Percentiles rank a stretch among this genome's conserved stretches.
phyloP scores from a whole-genome alignment of 345 rosid genomes.

The Atalantia buxifolia region DNA sequence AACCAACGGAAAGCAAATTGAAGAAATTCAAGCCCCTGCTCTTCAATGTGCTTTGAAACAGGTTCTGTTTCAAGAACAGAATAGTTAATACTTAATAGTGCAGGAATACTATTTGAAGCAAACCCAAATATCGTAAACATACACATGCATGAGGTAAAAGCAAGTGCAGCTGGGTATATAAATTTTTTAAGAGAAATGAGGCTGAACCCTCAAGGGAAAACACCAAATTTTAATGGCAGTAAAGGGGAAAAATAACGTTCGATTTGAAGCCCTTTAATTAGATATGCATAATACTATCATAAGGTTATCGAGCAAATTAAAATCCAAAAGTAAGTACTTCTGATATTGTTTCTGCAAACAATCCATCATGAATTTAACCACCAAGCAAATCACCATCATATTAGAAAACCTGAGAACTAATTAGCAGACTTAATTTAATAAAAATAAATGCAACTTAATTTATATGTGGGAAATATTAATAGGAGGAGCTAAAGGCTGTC shows the following conservation, averaged over 20 bases:
- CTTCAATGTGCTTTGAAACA: constrained; percentile 92
- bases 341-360: too few species aligned
- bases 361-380: not conserved
- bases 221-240: not conserved
- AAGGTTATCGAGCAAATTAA: not conserved
- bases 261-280: not conserved
- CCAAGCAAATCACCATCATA: not conserved
- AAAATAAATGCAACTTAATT: constrained; percentile 1
- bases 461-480: not conserved
- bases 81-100: not conserved
- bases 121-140: not conserved
- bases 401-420: not conserved
- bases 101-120: constrained; percentile 4
- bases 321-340: too few species aligned
- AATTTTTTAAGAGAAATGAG: not conserved
- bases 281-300: not conserved
- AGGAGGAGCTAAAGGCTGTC: not conserved
- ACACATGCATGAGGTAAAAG: not conserved
- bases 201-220: not conserved
- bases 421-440: not conserved
- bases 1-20: constrained; percentile 99
- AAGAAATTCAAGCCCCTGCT: constrained; percentile 96
- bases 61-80: constrained; percentile 53
- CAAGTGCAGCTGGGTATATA: not conserved
- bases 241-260: not conserved